Evolutionary conservation across 2,329 filamentous ascomycete species (phyloP), one percentile per base, ranked within the genome.

Genomic region (Aureobasidium sp.): DNA sequence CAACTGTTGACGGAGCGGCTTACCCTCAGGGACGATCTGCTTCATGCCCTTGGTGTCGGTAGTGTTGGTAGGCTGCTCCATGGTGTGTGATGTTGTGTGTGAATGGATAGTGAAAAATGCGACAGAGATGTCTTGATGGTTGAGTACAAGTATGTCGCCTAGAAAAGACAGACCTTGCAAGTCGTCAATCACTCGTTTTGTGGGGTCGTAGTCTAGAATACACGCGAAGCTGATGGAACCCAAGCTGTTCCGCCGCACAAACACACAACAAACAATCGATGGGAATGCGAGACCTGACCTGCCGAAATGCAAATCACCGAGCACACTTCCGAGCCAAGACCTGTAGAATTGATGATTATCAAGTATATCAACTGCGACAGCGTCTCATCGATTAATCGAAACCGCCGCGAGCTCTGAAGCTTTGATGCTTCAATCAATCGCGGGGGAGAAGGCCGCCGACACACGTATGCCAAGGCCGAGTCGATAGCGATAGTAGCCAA

Each of bases 21-120:
- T 67, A 73, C 72, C 72, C 67, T 75, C 72, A 29, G 73, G 73
- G 25, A 69, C 71, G 63, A 75, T 69, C 63, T 69, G 68, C 65
- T 70, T 70, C 42, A 66, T 66, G 59, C 67, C 67, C 66, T 72
- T 71, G 59, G 68, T 69, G 59, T 71, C 68, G 65, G 69, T 72
- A 59, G 68, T 72, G 63, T 70, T 69, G 63, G 67, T 71, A 47
- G 70, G 70, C 63, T 70, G 68, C 65, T 68, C 69, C 68, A 69
- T 70, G 32, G 32, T 65, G 59, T 62, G 42, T 67, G 52, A 58
- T 53, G 10, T 5, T 53, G 39, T 25, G 6, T 34, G n/a, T 37
- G 36, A 8, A 27, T n/a, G 30, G 30, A 21, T 49, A 41, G 29
- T 54, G 55, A 62, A 53, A 50, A 64, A 62, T 54, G 47, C 65